Base-by-base conservation (phyloP, 805 yeast genomes). In the Sungouiella thailandica region DNA sequence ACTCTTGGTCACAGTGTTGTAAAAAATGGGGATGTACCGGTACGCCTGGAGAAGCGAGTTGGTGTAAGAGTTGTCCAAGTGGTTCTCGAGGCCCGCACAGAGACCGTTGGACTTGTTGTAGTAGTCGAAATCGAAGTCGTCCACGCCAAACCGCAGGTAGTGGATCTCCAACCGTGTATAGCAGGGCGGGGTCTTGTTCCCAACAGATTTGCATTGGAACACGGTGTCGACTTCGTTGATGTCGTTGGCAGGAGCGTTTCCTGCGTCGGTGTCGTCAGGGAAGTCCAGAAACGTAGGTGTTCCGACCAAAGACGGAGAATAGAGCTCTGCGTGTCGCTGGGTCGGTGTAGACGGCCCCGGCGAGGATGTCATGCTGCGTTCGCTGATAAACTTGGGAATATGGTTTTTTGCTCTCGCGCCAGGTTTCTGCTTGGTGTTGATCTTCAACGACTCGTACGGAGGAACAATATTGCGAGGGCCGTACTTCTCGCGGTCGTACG, bases 131-230 rank as follows among this genome's bases (percentile, higher is more conserved):
- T 90, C 96, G 60, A 93, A 93, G 56, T 88, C 96, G 46, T 83
- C 87, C 19, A 93, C 88, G 17, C 98, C 98, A 57, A 87, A 90
- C 48, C 76, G 80, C 36, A 94, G 83, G 57, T 89, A 90, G 26
- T 81, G 73, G 34, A 90, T 84, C 39, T 81, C 83, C 29, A 86
- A 65, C 46, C 79, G 76, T 25, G 78, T 66, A 60, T 82, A 90
- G 23, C 89, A 83, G 33, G 80, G 80, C 1, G 96, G 96, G 52
- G 48, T 72, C 63, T 36, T 46, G 32, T 36, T 53, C 29, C 18
- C 40, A 17, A 17, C 30, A 5, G 30, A 35, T 32, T 45, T 47
- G 37, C 31, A 49, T 33, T 53, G 57, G 29, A 53, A 53, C 1
- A 54, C 39, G 20, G 39, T 30, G 8, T 19, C 22, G 7, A 9